These are phyloP conservation scores for Lasiodiplodia sp. DNA, from an alignment of 2,329 filamentous ascomycete species.

Conservation along the genomic window DNA sequence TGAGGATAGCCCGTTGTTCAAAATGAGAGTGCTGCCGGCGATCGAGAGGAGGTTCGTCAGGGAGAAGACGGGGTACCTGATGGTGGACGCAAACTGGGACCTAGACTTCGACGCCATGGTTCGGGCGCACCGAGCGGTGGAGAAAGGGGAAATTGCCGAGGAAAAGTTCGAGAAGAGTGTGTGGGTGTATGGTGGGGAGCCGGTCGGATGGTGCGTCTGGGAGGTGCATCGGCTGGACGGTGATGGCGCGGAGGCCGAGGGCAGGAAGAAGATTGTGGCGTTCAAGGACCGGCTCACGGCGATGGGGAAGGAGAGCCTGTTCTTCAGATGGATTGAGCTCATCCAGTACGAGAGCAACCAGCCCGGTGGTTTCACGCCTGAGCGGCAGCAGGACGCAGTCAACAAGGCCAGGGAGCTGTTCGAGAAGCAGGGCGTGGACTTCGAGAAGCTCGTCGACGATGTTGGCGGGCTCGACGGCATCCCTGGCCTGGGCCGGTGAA, in stretches of 20 bases:
- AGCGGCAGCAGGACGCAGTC: constrained; percentile 75
- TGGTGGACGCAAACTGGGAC: constrained; percentile 86
- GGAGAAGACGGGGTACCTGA: constrained; percentile 85
- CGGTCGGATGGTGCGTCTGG: constrained; percentile 68
- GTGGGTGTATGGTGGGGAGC: constrained; percentile 46
- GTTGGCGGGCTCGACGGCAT: constrained; percentile 68
- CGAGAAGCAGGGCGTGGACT: constrained; percentile 76
- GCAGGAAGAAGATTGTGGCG: constrained; percentile 75
- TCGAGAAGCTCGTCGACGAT: constrained; percentile 79
- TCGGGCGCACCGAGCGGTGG: constrained; percentile 72
- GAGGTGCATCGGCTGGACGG: constrained; percentile 64
- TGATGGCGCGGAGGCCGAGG: constrained; percentile 64
- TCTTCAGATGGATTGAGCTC: constrained; percentile 92
- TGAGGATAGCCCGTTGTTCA: constrained; percentile 63
- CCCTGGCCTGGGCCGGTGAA: constrained; percentile 52
- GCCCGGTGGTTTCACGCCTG: constrained; percentile 78
- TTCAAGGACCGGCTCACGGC: constrained; percentile 79
- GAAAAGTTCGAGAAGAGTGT: constrained; percentile 76
- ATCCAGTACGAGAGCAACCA: constrained; percentile 85
- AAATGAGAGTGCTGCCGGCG: constrained; percentile 70
- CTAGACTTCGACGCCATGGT: constrained; percentile 86
- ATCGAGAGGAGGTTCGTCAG: constrained; percentile 71
- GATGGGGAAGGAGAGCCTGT: constrained; percentile 85
- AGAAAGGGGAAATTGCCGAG: constrained; percentile 64
- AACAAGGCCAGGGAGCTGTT: constrained; percentile 80